Evolutionary conservation across 2,329 filamentous ascomycete genomes (phyloP).

Genomic region (Elsinoe australis): DNA sequence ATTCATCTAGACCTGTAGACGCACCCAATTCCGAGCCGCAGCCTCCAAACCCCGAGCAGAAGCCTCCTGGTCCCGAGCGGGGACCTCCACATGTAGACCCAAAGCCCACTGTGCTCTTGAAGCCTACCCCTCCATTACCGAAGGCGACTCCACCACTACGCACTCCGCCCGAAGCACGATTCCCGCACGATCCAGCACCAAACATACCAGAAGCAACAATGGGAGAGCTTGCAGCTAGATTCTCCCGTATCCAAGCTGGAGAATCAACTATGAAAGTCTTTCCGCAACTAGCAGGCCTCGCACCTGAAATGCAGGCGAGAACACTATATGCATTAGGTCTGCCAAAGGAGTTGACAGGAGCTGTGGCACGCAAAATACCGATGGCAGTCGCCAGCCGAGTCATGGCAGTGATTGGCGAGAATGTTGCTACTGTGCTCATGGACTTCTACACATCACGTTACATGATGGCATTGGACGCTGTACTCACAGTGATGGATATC

Average conservation of each 20-base stretch:
- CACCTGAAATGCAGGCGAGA: background rate
- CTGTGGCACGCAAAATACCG: background rate
- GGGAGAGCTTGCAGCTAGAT: background rate
- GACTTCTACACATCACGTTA: background rate
- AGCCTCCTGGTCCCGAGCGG: too few relatives aligned
- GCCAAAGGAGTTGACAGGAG: background rate
- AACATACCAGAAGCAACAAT: background rate
- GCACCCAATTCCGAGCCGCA: too few relatives aligned
- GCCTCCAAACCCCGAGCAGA: too few relatives aligned
- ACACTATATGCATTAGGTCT: background rate
- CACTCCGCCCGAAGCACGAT: too few relatives aligned
- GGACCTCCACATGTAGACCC: background rate
- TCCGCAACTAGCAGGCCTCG: conserved; percentile 20
- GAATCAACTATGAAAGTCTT: background rate
- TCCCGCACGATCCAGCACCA: background rate
- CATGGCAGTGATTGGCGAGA: background rate
- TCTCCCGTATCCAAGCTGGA: background rate
- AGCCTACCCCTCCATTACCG: background rate
- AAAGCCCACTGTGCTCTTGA: background rate
- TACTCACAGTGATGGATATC: background rate
- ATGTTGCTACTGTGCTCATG: background rate
- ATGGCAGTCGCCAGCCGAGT: background rate
- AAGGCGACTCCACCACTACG: too few relatives aligned
- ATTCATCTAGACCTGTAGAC: too few relatives aligned
- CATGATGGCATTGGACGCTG: background rate